phyloP scores from a whole-genome alignment of 2,329 filamentous ascomycete genomes.

The Pseudopithomyces maydicus region DNA sequence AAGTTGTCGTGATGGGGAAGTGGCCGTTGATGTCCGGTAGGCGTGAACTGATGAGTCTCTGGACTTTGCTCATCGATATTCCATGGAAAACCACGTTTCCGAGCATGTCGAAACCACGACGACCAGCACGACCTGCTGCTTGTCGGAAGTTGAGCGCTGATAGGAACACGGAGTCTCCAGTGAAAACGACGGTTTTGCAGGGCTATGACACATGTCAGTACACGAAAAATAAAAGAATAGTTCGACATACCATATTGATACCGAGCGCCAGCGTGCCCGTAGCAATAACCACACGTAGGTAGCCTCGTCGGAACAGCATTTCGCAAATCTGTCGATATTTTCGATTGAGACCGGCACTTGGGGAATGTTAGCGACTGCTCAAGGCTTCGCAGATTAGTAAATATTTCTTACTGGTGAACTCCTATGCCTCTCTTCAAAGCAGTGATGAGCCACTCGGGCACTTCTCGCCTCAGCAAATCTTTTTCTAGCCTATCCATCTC shows the following conservation, averaged over 20 bases:
- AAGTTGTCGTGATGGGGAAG: slow-evolving; percentile 75
- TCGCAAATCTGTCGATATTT: slow-evolving; percentile 76
- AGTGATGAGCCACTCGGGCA: slow-evolving; percentile 60
- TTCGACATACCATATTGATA: slow-evolving; percentile 58
- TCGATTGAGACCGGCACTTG: slow-evolving; percentile 73
- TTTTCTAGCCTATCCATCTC: slow-evolving; percentile 64
- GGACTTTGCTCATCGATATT: slow-evolving; percentile 64
- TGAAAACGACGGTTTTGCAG: slow-evolving; percentile 80
- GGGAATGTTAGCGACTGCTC: not conserved
- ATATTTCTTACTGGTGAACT: slow-evolving; percentile 64
- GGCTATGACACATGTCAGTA: slow-evolving; percentile 46
- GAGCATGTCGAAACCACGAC: slow-evolving; percentile 78
- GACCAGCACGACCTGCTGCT: slow-evolving; percentile 76
- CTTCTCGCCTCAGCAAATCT: slow-evolving; percentile 57
- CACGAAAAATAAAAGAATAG: slow-evolving; percentile 52
- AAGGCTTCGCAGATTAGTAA: not conserved
- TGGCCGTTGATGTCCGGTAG: slow-evolving; percentile 77
- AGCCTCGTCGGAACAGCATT: slow-evolving; percentile 75
- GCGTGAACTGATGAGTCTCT: slow-evolving; percentile 72
- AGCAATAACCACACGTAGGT: slow-evolving; percentile 71
- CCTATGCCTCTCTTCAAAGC: slow-evolving; percentile 72
- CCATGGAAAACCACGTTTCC: slow-evolving; percentile 82
- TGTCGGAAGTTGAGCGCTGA: slow-evolving; percentile 79
- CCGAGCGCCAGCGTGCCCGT: slow-evolving; percentile 78
- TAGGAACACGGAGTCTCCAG: slow-evolving; percentile 73